These are phyloP conservation scores for Alliaria petiolata DNA, from an alignment of 345 rosid species.

Conservation along the genomic window DNA sequence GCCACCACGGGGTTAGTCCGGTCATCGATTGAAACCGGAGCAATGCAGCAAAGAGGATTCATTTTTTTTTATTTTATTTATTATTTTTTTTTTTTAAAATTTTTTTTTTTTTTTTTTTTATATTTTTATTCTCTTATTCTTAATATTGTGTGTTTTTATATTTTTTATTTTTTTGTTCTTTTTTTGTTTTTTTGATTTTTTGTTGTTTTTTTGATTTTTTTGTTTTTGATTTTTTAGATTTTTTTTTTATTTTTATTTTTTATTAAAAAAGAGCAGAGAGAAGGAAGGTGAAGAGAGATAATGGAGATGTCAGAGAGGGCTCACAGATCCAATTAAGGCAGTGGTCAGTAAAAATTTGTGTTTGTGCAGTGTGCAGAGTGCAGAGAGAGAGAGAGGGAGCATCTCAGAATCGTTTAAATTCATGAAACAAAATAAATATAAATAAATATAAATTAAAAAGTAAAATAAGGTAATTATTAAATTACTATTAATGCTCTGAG, in stretches of 20 bases:
- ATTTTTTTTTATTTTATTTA: no score
- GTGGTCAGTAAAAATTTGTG: slow-evolving; percentile 48
- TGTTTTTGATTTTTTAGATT: no score
- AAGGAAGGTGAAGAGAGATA: slow-evolving; percentile 1
- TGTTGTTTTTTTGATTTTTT: no score
- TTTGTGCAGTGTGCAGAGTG: slow-evolving; percentile 35
- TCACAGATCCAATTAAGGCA: slow-evolving; percentile 55
- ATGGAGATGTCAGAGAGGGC: slow-evolving; percentile 39
- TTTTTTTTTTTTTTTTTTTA: no score
- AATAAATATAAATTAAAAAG: not conserved
- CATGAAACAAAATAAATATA: not conserved
- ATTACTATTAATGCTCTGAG: slow-evolving; percentile 28
- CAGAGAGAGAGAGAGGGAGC: slow-evolving; percentile 27
- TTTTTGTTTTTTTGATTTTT: no score
- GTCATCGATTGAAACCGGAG: slow-evolving; percentile 96
- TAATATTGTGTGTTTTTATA: no score
- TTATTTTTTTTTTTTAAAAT: no score
- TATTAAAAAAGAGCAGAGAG: not conserved
- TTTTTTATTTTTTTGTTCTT: no score
- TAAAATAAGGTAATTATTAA: slow-evolving; percentile 15
- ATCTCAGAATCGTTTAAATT: slow-evolving; percentile 27
- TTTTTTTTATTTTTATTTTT: no score
- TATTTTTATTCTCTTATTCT: no score
- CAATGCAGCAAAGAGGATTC: slow-evolving; percentile 99
- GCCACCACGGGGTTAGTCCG: slow-evolving; percentile 55